Conservation (phyloP, 2,329 filamentous ascomycete genomes). For the Pestalotiopsis sp. region DNA sequence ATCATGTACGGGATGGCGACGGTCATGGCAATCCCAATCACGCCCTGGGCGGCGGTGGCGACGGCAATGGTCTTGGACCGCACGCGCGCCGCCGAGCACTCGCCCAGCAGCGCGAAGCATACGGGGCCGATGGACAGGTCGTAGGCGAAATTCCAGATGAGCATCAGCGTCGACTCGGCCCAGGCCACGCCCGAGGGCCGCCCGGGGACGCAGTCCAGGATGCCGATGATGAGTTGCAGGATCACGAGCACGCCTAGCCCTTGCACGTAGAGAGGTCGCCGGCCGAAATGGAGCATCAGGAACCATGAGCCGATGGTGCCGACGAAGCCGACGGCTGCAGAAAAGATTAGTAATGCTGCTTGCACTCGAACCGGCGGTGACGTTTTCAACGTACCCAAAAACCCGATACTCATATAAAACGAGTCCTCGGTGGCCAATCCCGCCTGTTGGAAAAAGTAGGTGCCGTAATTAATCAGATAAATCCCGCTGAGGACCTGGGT, state of each 20-base stretch:
- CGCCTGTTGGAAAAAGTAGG: constrained; percentile 62
- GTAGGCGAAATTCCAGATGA: constrained; percentile 55
- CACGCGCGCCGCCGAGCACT: constrained; percentile 48
- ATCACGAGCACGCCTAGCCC: constrained; percentile 48
- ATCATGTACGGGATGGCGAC: constrained; percentile 48
- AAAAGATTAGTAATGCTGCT: not conserved
- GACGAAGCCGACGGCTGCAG: constrained; percentile 49
- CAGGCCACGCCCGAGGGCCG: constrained; percentile 42
- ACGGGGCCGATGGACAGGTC: constrained; percentile 54
- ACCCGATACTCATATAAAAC: constrained; percentile 59
- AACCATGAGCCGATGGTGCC: constrained; percentile 59
- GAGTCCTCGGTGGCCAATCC: constrained; percentile 51
- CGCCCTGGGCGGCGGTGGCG: constrained; percentile 44
- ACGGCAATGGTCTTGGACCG: constrained; percentile 48
- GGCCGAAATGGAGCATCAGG: constrained; percentile 51
- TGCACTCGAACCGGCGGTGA: constrained; percentile 29
- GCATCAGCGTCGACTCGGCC: constrained; percentile 52
- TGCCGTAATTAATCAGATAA: constrained; percentile 67
- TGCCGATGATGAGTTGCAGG: constrained; percentile 50
- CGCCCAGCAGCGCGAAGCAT: constrained; percentile 58
- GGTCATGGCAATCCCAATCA: constrained; percentile 45
- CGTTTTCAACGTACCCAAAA: constrained; percentile 36
- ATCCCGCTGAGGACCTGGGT: constrained; percentile 68
- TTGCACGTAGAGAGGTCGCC: constrained; percentile 51
- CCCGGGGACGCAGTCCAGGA: constrained; percentile 47